Conservation (phyloP, 768 basidiomycete species). For the Agaricus sinodeliciosus region DNA sequence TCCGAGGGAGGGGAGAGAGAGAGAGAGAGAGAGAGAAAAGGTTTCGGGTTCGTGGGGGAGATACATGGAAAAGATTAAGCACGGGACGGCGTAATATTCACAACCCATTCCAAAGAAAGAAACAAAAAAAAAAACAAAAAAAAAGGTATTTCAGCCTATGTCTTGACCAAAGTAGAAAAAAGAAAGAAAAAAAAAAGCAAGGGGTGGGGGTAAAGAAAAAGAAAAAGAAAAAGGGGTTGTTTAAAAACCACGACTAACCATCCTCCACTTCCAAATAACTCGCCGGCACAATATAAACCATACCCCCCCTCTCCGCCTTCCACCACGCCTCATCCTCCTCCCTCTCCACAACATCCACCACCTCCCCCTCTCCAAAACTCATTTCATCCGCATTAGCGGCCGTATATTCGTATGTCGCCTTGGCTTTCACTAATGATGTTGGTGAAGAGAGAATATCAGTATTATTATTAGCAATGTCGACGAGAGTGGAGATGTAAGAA, state of each 20-base stretch:
- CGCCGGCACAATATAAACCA: slow-evolving; percentile 88
- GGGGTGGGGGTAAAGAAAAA: slow-evolving; percentile 27
- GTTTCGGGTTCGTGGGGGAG: too few species aligned
- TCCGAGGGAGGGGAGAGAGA: too few species aligned
- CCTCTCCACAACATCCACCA: slow-evolving; percentile 71
- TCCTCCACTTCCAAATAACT: slow-evolving; percentile 79
- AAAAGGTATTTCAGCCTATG: slow-evolving; percentile 76
- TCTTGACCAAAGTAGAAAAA: slow-evolving; percentile 20
- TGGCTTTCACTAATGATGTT: slow-evolving; percentile 66
- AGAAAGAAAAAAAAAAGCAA: slow-evolving; percentile 7
- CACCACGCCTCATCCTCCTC: slow-evolving; percentile 84
- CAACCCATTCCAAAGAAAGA: too few species aligned
- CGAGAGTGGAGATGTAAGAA: neutral
- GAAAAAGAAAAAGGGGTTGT: slow-evolving; percentile 27
- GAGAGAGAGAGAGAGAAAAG: too few species aligned
- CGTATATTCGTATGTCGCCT: slow-evolving; percentile 74
- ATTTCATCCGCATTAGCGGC: slow-evolving; percentile 73
- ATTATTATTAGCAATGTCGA: neutral
- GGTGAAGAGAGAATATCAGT: neutral
- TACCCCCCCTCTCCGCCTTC: slow-evolving; percentile 86
- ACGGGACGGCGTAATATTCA: too few species aligned
- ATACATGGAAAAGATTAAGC: too few species aligned
- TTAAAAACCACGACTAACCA: slow-evolving; percentile 65
- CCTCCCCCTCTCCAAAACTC: slow-evolving; percentile 78
- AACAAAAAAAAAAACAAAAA: slow-evolving; percentile 51